Base-by-base conservation (phyloP, 2,329 filamentous ascomycete genomes). In the Atkinsonella hypoxylon region DNA sequence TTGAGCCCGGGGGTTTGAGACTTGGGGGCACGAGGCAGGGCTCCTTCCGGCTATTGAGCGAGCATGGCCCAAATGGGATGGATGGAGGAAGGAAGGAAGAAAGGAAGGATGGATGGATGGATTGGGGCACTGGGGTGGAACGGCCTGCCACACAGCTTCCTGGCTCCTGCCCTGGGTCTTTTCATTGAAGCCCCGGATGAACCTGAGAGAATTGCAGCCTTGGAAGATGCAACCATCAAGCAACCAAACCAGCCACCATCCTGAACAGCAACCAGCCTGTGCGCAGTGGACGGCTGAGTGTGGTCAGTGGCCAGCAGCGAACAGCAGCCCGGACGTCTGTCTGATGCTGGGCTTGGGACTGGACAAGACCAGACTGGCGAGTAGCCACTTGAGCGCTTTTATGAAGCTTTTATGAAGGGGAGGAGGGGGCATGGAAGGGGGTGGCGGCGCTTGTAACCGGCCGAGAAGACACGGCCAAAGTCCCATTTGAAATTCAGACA, bases 21-120 rank as follows among this genome's bases (percentile, higher is more conserved):
- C 45, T 26, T 7, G 45, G 30, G 45, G 38, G 40, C 50, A 53
- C 51, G 49, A 51, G 53, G 53, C 48, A 48, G 32, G 46, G 51
- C 31, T 49, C 32, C 46, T 45, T 53, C 48, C 48, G 49, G 41
- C 46, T 42, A 44, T 38, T 51, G 43, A 50, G 32, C 26, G 26
- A 20, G 30, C 31, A 12, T 15, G 18, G 45, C 3, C 20, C n/a
- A 15, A 31, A 30, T 48, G 39, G 39, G 39, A 44, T 42, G 49
- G 45, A 15, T n/a, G n/a, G n/a, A n/a, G n/a, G n/a, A n/a, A n/a
- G n/a, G n/a, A n/a, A n/a, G n/a, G n/a, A n/a, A n/a, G n/a, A n/a
- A n/a, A n/a, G n/a, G n/a, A n/a, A n/a, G n/a, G n/a, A n/a, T n/a
- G 41, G 13, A 20, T 15, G 15, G 15, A 13, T n/a, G 32, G 44